These are phyloP conservation scores for Salmacisia buchloeana DNA, from an alignment of 1,284 basidiomycete genomes.

Conservation along the genomic window DNA sequence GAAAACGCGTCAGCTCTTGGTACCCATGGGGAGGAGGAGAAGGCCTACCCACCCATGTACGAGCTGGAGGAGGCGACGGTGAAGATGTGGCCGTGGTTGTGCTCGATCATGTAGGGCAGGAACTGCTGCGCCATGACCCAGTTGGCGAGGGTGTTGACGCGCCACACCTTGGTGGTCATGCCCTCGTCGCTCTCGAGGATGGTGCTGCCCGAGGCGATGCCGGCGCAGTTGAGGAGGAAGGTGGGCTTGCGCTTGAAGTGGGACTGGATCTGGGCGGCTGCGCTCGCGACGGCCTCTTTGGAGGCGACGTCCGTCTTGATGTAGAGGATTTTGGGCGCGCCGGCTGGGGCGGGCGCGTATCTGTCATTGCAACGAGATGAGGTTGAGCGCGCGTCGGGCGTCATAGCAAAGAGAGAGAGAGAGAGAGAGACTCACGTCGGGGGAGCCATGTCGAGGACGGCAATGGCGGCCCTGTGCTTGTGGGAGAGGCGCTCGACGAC, in stretches of 20 bases:
- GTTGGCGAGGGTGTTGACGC: slow-evolving; percentile 45
- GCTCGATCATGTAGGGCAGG: slow-evolving; percentile 38
- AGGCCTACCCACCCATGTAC: slow-evolving; percentile 18
- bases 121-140: slow-evolving; percentile 43
- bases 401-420: neutral
- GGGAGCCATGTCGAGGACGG: slow-evolving; percentile 45
- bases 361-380: neutral
- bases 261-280: slow-evolving; percentile 31
- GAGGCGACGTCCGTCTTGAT: slow-evolving; percentile 45
- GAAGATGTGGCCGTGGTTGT: slow-evolving; percentile 47
- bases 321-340: slow-evolving; percentile 45
- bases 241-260: slow-evolving; percentile 26
- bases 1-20: neutral
- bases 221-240: slow-evolving; percentile 45
- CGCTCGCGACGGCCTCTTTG: slow-evolving; percentile 31
- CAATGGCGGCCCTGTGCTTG: slow-evolving; percentile 34
- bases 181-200: slow-evolving; percentile 36
- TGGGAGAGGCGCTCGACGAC: slow-evolving; percentile 41
- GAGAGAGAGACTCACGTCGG: slow-evolving; percentile 16
- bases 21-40: neutral
- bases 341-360: slow-evolving; percentile 37
- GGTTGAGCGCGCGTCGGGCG: neutral
- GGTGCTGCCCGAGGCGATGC: slow-evolving; percentile 38
- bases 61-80: slow-evolving; percentile 40
- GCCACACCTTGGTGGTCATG: slow-evolving; percentile 28